These are phyloP conservation scores for Botrytis pseudocinerea DNA, from an alignment of 2,329 filamentous ascomycete genomes.

Conservation along the genomic window DNA sequence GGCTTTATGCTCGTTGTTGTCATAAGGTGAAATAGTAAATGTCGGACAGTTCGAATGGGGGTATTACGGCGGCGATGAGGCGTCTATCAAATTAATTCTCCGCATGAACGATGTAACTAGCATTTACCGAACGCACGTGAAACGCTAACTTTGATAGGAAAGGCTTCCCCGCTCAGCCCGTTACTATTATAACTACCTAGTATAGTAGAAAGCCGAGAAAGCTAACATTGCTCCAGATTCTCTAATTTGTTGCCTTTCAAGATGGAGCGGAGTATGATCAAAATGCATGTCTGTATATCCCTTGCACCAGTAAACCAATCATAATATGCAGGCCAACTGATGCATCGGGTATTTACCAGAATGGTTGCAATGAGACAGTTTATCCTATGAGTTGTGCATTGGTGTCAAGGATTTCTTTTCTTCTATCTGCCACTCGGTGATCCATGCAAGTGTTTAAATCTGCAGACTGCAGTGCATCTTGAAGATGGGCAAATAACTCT, in stretches of 20 bases:
- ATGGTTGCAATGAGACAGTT: slow-evolving; percentile 14
- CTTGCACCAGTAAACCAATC: slow-evolving; percentile 6
- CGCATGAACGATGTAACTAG: neutral
- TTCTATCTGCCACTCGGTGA: slow-evolving; percentile 14
- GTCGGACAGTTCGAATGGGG: neutral
- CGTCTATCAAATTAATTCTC: neutral
- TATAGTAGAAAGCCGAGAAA: neutral
- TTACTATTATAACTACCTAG: neutral
- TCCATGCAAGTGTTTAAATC: slow-evolving; percentile 1
- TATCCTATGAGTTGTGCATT: neutral
- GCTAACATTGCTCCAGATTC: neutral
- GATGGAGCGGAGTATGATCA: neutral
- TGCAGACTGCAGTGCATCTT: slow-evolving; percentile 15
- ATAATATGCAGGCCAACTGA: neutral
- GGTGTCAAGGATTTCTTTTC: slow-evolving; percentile 13
- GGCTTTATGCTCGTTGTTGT: neutral
- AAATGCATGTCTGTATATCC: neutral
- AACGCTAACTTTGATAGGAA: neutral
- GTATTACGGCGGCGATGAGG: slow-evolving; percentile 11
- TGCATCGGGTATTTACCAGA: slow-evolving; percentile 1
- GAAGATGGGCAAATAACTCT: slow-evolving; percentile 9
- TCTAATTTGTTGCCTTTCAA: neutral
- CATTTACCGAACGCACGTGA: slow-evolving; percentile 9
- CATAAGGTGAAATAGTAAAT: neutral
- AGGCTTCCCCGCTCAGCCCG: neutral